Evolutionary conservation across 225 moss, liverwort and hornwort species (phyloP), one percentile per base, ranked within the genome.

Genomic region (Climacium dendroides): DNA sequence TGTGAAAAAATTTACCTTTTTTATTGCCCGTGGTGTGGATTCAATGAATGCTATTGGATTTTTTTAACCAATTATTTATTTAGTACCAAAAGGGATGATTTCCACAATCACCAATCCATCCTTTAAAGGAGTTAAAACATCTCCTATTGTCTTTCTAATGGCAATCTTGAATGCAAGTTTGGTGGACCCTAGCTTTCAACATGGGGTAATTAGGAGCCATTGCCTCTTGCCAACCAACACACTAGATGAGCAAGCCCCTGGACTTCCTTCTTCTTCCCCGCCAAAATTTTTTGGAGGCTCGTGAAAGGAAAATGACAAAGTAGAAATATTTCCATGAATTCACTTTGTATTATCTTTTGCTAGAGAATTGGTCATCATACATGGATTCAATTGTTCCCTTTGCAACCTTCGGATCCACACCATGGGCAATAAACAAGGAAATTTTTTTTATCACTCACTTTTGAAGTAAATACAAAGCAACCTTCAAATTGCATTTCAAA

Each of bases 241-340:
- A 0, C 1, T 41, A 41, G 1, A 25, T 41, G 41, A 25, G 0
- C 0, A 0, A 5, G 2, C 5, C 5, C 0, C 0, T 0, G 0
- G 0, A 70, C 25, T 39, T 69, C 39, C 5, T 70, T 41, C 5
- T 1, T 8, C 8, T 39, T 13, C 13, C 1, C 7, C 0, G 0
- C 13, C 1, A 39, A 39, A 7, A 39, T 70, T 3, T 25, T 24
- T 25, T 3, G 15, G 41, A 0, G 3, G 3, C 5, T 41, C 0
- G 1, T 2, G 3, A 70, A 15, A 15, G 5, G 0, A 0, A 73
- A 52, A 74, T 13, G 13, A 50, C 5, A 50, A 74, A 34, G 20
- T 30, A 73, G 4, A 19, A 30, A 30, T 30, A 48, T 30, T 29
- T 0, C 19, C 20, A 34, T 50, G 13, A 74, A 20, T 74, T 74